These are phyloP conservation scores for Alternaria dauci DNA, from an alignment of 2,329 filamentous ascomycete species.

Conservation along the genomic window DNA sequence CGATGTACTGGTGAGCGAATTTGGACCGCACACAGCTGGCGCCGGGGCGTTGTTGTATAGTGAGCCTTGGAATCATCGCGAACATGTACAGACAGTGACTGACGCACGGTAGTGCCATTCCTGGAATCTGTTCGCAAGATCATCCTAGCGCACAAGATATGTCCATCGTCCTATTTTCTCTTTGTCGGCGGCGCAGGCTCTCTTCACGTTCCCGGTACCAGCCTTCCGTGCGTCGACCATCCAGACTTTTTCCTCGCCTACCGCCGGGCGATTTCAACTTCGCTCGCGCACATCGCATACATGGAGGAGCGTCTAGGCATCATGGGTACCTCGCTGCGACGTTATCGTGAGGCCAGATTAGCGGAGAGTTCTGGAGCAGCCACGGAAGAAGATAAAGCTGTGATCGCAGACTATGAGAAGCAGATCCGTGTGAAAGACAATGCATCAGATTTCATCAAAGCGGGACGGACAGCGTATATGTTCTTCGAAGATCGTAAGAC, in stretches of 20 bases:
- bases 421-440: constrained; percentile 33
- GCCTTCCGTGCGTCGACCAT: constrained; percentile 38
- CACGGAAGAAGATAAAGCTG: constrained; percentile 24
- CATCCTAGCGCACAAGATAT: constrained; percentile 42
- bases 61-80: constrained; percentile 14
- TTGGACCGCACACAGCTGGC: constrained; percentile 45
- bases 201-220: constrained; percentile 39
- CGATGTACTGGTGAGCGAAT: constrained; percentile 46
- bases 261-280: constrained; percentile 45
- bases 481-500: constrained; percentile 48
- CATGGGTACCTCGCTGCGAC: constrained; percentile 36
- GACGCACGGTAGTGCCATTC: constrained; percentile 38
- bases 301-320: constrained; percentile 48
- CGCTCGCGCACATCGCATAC: constrained; percentile 45
- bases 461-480: constrained; percentile 46
- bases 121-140: constrained; percentile 47
- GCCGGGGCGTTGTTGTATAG: constrained; percentile 42
- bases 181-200: constrained; percentile 48
- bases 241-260: constrained; percentile 48
- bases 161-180: constrained; percentile 42
- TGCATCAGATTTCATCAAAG: constrained; percentile 44
- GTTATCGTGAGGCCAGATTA: constrained; percentile 39
- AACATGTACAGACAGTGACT: not conserved
- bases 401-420: constrained; percentile 36
- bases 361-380: constrained; percentile 24